phyloP scores from a whole-genome alignment of 257 asterid species.

The Asclepias syriaca region DNA sequence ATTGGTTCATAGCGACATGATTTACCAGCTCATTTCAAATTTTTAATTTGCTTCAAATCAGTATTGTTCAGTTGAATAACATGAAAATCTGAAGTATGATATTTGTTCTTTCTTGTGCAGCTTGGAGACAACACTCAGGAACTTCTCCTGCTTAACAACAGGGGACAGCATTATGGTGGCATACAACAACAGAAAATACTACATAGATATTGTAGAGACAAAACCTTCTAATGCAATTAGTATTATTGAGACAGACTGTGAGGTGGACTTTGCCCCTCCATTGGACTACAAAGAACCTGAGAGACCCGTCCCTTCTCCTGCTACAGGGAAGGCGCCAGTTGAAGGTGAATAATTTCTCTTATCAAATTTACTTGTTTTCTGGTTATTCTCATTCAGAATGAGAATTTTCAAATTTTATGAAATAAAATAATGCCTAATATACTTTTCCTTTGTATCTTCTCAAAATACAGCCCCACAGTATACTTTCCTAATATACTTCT shows the following conservation, averaged over 20 bases:
- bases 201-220: conserved; percentile 93
- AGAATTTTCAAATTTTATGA: background rate
- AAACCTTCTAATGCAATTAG: conserved; percentile 90
- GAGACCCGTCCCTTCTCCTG: conserved; percentile 39
- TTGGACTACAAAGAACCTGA: conserved; percentile 98
- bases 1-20: background rate
- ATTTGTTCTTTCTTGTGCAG: conserved; percentile 1
- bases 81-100: conserved; percentile 23
- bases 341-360: conserved; percentile 24
- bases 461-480: background rate
- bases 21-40: background rate
- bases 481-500: background rate
- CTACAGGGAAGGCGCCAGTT: conserved; percentile 57
- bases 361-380: background rate
- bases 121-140: conserved; percentile 91
- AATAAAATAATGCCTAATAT: background rate
- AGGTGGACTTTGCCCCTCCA: conserved; percentile 99
- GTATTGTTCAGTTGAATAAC: too few species aligned
- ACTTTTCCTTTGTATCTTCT: background rate
- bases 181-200: conserved; percentile 85
- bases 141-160: conserved; percentile 90
- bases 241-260: conserved; percentile 96
- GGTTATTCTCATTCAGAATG: background rate
- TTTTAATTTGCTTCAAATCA: background rate
- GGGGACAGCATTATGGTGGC: conserved; percentile 99